phyloP scores from a whole-genome alignment of 2,329 filamentous ascomycete species.

The Paracorniculantispora psalliotae region DNA sequence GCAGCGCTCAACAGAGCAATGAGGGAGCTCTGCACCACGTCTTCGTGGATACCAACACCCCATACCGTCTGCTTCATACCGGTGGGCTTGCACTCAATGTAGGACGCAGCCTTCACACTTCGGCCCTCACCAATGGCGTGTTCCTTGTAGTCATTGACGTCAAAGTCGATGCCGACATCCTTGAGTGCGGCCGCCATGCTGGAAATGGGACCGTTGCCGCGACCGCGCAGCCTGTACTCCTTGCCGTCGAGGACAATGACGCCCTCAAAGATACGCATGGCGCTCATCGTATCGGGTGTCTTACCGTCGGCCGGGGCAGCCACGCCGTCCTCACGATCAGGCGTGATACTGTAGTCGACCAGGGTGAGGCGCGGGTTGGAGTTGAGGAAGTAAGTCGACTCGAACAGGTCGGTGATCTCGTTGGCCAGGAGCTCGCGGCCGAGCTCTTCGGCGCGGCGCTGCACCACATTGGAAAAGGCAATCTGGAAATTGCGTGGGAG shows the following conservation, averaged over 20 bases:
- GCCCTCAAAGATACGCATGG: constrained; percentile 78
- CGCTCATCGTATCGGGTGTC: constrained; percentile 70
- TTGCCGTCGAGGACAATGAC: constrained; percentile 76
- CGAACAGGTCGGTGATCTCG: constrained; percentile 86
- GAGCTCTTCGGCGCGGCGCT: constrained; percentile 71
- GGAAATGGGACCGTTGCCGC: constrained; percentile 87
- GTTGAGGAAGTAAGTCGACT: constrained; percentile 79
- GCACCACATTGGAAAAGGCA: constrained; percentile 83
- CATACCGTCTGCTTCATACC: constrained; percentile 70
- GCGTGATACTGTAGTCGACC: constrained; percentile 85
- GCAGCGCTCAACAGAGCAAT: constrained; percentile 82
- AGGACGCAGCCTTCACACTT: constrained; percentile 88
- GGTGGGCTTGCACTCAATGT: constrained; percentile 78
- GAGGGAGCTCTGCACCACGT: constrained; percentile 85
- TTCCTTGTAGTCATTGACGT: constrained; percentile 94
- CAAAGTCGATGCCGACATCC: constrained; percentile 75
- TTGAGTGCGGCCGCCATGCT: constrained; percentile 78
- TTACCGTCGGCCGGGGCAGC: constrained; percentile 62
- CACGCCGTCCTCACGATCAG: constrained; percentile 71
- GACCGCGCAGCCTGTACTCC: constrained; percentile 73
- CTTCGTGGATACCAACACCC: constrained; percentile 88
- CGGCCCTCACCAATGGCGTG: constrained; percentile 80
- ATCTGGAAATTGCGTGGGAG: constrained; percentile 88
- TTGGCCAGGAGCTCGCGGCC: constrained; percentile 77
- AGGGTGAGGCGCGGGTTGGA: constrained; percentile 80